Evolutionary conservation across 106 monocot species (phyloP), one percentile per base, ranked within the genome.

Genomic region (Dendrobium officinale): DNA sequence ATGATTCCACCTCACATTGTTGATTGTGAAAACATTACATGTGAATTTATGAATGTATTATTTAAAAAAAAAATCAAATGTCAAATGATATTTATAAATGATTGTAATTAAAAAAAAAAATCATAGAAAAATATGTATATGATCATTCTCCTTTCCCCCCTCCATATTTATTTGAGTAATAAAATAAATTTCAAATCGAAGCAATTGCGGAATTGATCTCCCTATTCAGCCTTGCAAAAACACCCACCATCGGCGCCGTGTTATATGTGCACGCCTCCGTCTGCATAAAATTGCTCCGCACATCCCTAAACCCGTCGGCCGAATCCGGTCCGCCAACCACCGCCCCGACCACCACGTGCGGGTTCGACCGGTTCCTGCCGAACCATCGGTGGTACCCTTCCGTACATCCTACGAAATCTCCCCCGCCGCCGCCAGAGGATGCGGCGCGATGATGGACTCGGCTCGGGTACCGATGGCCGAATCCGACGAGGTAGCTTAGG

Each of bases 261-360:
- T 91, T 91, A 45, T 88, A 88, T n/a, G 91, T 91, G 56, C 88
- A 88, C 0, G 91, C 85, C 88, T 91, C 91, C 2, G 88, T 87
- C 81, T 91, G 91, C 85, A 85, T 81, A 58, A 82, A 91, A 61
- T 91, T 91, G 42, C 88, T 79, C 44, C 91, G 82, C 20, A 79
- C 79, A 42, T 91, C 91, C 42, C 77, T 80, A 45, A 88, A 91
- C 76, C 22, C 24, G 49, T 91, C 91, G 2, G 77, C 22, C 18
- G 54, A 17, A 55, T 88, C 88, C 2, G 91, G 91, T 11, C 91
- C 91, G 0, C 91, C 91, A 44, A 91, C 91, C 1, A 91, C 20
- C 1, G 91, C 91, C 17, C 91, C 91, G 5, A 73, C 79, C 7
- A 91, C 43, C 42, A 91, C 80, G 49, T 91, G 86, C 0, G 88